Evolutionary conservation across 164 flowering plant species (phyloP).

Genomic region (Protea cynaroides): DNA sequence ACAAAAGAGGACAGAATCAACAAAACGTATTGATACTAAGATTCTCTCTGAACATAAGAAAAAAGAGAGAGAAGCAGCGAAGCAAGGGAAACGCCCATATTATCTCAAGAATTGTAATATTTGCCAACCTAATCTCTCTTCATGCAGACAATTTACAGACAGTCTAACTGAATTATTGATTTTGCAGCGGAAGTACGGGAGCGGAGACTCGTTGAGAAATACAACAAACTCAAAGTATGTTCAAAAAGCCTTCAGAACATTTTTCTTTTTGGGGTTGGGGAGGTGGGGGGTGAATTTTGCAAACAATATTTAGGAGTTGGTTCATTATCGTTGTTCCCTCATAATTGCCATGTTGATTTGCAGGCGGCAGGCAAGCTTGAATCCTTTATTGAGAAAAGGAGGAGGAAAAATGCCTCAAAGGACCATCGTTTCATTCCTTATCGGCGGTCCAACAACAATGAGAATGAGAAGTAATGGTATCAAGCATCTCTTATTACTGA

Average conservation of each 20-base stretch:
- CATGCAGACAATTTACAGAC: neutral
- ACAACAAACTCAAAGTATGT: slow-evolving; percentile 65
- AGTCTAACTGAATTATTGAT: slow-evolving; percentile 7
- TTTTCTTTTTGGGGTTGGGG: no score
- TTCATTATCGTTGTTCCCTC: neutral
- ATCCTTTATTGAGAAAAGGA: slow-evolving; percentile 63
- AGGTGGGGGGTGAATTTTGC: neutral
- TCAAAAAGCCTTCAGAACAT: neutral
- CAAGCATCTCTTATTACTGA: no score
- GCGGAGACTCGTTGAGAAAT: slow-evolving; percentile 56
- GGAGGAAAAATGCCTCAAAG: slow-evolving; percentile 82
- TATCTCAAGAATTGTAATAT: slow-evolving; percentile 74
- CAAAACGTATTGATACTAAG: slow-evolving; percentile 39
- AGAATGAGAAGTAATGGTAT: neutral
- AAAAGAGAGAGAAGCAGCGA: slow-evolving; percentile 86
- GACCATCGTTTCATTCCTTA: slow-evolving; percentile 82
- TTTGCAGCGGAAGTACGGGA: slow-evolving; percentile 76
- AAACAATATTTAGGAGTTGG: neutral
- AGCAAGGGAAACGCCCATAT: slow-evolving; percentile 77
- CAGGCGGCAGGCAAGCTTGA: slow-evolving; percentile 86
- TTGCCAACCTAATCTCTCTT: neutral
- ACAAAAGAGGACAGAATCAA: slow-evolving; percentile 51
- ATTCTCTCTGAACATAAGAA: slow-evolving; percentile 81
- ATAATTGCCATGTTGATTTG: slow-evolving; percentile 4
- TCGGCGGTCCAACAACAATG: slow-evolving; percentile 37